A percentile compares a stretch with the other conserved stretches of the same genome.
phyloP scores from a whole-genome alignment of 2,329 filamentous ascomycete genomes.

The Talaromyces sp. region DNA sequence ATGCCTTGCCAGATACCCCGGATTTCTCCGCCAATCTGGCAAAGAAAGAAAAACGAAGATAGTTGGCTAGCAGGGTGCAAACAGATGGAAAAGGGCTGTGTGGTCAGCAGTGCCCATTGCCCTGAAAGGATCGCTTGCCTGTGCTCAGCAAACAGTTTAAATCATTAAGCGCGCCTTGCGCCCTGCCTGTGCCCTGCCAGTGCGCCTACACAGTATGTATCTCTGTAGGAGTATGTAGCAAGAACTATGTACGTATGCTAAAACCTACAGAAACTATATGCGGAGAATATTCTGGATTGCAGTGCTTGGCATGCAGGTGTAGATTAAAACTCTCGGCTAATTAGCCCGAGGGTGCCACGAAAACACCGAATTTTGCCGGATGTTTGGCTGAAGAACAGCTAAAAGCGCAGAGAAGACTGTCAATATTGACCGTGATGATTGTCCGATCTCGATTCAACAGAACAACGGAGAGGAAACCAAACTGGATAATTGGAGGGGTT shows the following conservation, averaged over 20 bases:
- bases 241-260: background rate
- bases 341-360: background rate
- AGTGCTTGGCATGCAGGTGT: background rate
- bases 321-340: background rate
- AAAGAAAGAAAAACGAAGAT: background rate
- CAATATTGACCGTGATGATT: background rate
- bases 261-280: background rate
- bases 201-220: background rate
- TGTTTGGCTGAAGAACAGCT: background rate
- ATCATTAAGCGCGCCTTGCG: conserved; percentile 1
- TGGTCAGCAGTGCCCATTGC: background rate
- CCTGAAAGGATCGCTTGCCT: background rate
- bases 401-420: too few relatives aligned
- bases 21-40: conserved; percentile 7
- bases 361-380: background rate
- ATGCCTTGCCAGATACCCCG: conserved; percentile 16
- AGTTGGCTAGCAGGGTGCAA: background rate
- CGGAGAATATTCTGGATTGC: conserved; percentile 4
- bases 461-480: too few relatives aligned
- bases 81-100: background rate
- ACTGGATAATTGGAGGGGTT: background rate
- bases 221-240: background rate
- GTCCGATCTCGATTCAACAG: background rate
- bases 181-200: background rate
- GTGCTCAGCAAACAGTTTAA: background rate